Evolutionary conservation across 2,329 filamentous ascomycete genomes (phyloP), one percentile per base, ranked within the genome.

Genomic region (Neonectria ditissima): DNA sequence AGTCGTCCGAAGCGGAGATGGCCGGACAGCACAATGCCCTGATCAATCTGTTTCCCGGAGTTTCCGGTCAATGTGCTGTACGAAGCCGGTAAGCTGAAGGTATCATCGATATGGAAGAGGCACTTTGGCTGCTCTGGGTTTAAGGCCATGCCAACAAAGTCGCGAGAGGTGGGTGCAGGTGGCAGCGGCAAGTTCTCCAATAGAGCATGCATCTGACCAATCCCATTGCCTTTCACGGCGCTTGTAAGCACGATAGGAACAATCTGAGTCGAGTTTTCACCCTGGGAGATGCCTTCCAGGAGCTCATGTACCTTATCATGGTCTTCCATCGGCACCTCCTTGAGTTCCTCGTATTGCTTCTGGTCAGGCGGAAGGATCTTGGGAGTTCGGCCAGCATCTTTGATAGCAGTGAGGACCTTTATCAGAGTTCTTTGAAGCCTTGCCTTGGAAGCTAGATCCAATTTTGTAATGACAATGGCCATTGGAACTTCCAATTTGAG

Each of bases 241-340:
- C 94, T 97, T 4, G 94, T 95, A 62, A 98, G 84, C 1, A 97
- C 80, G 52, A 99, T 94, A 0, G 96, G 96, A 1, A 98, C 91
- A 34, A 88, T 82, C 69, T 80, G 74, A 65, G 82, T 77, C 18
- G 83, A 72, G 53, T 80, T 77, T 1, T 77, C 79, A 24, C 79
- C 77, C 18, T 80, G 75, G 2, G 79, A 72, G 24, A 92, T 82
- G 26, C 78, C 78, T 54, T 83, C 74, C n/a, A 91, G 79, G 8
- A 88, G 79, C 8, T 82, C 82, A 58, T 84, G 83, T 11, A 91
- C 86, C 59, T 90, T 89, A 18, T 81, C 78, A 8, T 85, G 79
- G 62, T 94, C 89, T 11, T 78, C 76, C 0, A 79, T 65, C 0
- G 87, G 82, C 4, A 95, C 84, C 7, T 80, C 80, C 26, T 86